These are phyloP conservation scores for Diplocarpon rosae DNA, from an alignment of 2,329 filamentous ascomycete species.

Conservation along the genomic window DNA sequence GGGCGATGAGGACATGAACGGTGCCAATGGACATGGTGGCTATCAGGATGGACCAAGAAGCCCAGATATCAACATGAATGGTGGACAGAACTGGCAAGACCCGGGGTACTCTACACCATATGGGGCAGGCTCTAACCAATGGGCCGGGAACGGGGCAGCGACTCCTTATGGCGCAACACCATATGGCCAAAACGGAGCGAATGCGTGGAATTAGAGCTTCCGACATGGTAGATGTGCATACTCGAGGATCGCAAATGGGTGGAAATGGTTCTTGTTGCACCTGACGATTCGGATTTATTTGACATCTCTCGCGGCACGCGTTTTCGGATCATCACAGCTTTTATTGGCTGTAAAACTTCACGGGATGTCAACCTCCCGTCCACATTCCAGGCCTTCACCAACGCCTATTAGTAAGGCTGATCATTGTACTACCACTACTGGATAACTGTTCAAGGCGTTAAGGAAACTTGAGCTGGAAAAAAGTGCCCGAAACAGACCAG, in stretches of 20 bases:
- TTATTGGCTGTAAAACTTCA: too few relatives aligned
- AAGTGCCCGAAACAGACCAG: slow-evolving; percentile 10
- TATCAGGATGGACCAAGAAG: slow-evolving; percentile 51
- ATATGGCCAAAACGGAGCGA: slow-evolving; percentile 37
- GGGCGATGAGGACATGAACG: slow-evolving; percentile 43
- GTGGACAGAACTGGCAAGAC: slow-evolving; percentile 41
- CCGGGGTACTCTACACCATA: slow-evolving; percentile 59
- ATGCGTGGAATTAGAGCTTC: slow-evolving; percentile 20
- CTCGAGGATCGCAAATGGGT: too few relatives aligned
- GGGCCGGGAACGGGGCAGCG: slow-evolving; percentile 35
- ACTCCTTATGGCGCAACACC: slow-evolving; percentile 51
- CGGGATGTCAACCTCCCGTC: neutral
- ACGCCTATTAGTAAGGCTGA: neutral
- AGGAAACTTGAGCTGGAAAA: slow-evolving; percentile 6
- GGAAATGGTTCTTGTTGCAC: too few relatives aligned
- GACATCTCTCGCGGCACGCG: neutral
- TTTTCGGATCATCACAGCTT: neutral
- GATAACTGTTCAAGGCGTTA: slow-evolving; percentile 16
- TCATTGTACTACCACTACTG: slow-evolving; percentile 13
- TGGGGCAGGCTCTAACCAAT: too few relatives aligned
- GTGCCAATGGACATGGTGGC: slow-evolving; percentile 31
- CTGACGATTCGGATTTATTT: neutral
- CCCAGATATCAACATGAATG: slow-evolving; percentile 46
- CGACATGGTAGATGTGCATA: neutral
- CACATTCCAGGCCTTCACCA: neutral